Conservation (phyloP, 2,329 filamentous ascomycete genomes). For the Phialemonium atrogriseum region DNA sequence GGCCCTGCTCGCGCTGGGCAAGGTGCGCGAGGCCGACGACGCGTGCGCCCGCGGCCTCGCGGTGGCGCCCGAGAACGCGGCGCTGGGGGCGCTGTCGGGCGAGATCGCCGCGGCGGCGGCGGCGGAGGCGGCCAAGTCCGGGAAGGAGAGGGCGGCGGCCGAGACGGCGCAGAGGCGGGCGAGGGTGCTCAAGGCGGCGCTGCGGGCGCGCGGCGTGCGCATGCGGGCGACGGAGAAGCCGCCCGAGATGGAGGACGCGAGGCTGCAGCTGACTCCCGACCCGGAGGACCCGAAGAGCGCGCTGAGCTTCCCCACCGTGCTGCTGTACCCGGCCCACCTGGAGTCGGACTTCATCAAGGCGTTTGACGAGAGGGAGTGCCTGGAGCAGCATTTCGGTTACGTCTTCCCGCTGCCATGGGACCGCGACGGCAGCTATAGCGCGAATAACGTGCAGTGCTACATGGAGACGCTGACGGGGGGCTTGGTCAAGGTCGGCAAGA, state of each 20-base stretch:
- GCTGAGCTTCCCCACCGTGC: constrained; percentile 67
- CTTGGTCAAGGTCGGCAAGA: constrained; percentile 83
- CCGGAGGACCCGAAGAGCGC: constrained; percentile 63
- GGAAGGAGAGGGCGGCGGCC: constrained; percentile 46
- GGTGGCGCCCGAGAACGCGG: constrained; percentile 61
- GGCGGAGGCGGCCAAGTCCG: constrained; percentile 44
- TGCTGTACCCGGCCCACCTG: constrained; percentile 76
- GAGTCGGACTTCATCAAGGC: constrained; percentile 89
- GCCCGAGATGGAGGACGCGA: constrained; percentile 83
- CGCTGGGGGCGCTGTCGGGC: constrained; percentile 52
- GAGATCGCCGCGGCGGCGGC: constrained; percentile 56
- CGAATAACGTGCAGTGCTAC: constrained; percentile 69
- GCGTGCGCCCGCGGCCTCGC: constrained; percentile 65
- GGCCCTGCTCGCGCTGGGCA: constrained; percentile 72
- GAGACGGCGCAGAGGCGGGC: constrained; percentile 48
- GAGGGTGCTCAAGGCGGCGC: constrained; percentile 54
- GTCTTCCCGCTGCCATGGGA: constrained; percentile 91
- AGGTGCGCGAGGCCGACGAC: constrained; percentile 72
- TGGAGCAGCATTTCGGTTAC: constrained; percentile 73
- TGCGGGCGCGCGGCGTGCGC: constrained; percentile 62
- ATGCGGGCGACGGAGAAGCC: constrained; percentile 59
- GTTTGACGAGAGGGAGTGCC: constrained; percentile 67
- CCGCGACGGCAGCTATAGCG: constrained; percentile 52
- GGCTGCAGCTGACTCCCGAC: constrained; percentile 61
- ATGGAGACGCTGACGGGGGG: constrained; percentile 77